Percentiles rank a stretch among this genome's conserved stretches.
These are phyloP conservation scores for Talaromyces sp. DNA, from an alignment of 2,329 filamentous ascomycete species.

Conservation along the genomic window DNA sequence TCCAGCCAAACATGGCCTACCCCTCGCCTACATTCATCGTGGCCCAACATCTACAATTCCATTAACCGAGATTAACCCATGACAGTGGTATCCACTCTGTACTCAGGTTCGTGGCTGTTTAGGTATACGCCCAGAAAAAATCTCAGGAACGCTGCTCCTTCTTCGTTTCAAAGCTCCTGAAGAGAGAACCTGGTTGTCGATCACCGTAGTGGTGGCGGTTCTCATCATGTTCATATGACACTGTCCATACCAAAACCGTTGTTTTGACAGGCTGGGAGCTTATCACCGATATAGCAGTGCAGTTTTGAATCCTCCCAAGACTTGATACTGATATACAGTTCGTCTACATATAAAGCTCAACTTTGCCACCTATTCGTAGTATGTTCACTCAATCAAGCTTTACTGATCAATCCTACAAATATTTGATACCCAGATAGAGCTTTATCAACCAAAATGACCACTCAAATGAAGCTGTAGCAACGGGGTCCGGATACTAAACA, in stretches of 20 bases:
- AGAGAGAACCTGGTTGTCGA: not conserved
- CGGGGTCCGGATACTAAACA: not conserved
- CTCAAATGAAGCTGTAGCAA: not conserved
- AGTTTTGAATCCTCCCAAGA: not conserved
- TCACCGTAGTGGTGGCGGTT: not conserved
- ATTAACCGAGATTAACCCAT: not conserved
- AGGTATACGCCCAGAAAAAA: not conserved
- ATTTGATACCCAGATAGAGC: not conserved
- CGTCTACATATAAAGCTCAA: not conserved
- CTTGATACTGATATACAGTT: not conserved
- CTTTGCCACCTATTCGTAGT: not conserved
- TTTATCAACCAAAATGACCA: not conserved
- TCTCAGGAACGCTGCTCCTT: not conserved
- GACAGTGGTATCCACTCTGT: not conserved
- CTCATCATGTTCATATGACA: not conserved
- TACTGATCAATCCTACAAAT: not conserved
- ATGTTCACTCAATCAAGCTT: not conserved
- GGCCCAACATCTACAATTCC: not conserved
- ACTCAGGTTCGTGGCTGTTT: not conserved
- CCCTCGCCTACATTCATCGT: slow-evolving; percentile 1
- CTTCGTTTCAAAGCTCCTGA: not conserved
- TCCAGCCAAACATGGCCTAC: not conserved
- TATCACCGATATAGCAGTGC: not conserved
- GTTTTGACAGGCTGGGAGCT: not conserved
- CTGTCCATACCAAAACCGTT: not conserved